Base-by-base conservation (phyloP, 306 rosid genomes). In the Quercus cerris region DNA sequence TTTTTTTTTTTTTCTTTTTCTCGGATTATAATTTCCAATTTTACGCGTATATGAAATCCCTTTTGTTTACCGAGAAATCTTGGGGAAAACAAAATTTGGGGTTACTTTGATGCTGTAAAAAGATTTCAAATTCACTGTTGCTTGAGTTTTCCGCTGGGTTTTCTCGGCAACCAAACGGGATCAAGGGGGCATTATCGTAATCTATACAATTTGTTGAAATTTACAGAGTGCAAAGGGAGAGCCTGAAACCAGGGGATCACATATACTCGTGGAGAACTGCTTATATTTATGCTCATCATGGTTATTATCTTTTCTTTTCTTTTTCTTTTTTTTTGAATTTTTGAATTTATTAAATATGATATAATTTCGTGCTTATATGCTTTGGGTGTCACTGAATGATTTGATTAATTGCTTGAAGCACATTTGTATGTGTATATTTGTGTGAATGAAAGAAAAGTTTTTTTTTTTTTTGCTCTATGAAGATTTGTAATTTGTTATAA, bases 241-340 rank as follows among this genome's bases (percentile, higher is more conserved):
- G 89, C 58, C 82, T 94, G 78, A 90, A 93, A 72, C 90, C 91
- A 3, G 97, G 99, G 81, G 97, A 94, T 93, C 99, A 94, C 80
- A 86, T 94, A 73, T 94, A 94, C 84, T 89, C 94, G 66, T 94
- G 95, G 97, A 93, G 99, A 82, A 58, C 88, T 83, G 97, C 93
- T 25, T 94, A 94, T 74, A 82, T 88, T n/a, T 94, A 94, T 73
- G 97, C 97, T 7, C 99, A 94, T 91, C 97, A 94, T 67, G 99
- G 97, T 94, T 69, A 6, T n/a, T 71, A 44, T 1, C 10, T 13
- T 57, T 35, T 35, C 9, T 57, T 35, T 38, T 49, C 25, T 8
- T 31, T 31, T 10, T 46, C 38, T 5, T 77, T 35, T 19, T 35
- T 35, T 56, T 17, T 1, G 0, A 3, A 0, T 28, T 66, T 1